Evolutionary conservation across 2,329 filamentous ascomycete species (phyloP).

Genomic region (Ilyonectria sp.): DNA sequence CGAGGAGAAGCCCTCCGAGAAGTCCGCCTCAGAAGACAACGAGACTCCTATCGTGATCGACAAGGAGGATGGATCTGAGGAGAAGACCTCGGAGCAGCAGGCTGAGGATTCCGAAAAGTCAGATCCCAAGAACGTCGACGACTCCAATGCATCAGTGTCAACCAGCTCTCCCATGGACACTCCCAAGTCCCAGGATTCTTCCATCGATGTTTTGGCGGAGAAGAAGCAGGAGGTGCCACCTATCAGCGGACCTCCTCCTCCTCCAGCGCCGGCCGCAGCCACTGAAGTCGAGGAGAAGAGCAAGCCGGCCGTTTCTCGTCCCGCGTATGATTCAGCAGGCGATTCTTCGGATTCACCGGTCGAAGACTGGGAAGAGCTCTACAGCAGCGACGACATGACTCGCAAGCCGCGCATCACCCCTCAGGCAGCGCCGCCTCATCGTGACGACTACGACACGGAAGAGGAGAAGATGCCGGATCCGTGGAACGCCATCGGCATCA

Average conservation of each 20-base stretch:
- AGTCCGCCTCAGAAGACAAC: background rate
- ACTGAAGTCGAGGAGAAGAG: conserved; percentile 32
- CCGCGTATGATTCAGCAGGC: conserved; percentile 62
- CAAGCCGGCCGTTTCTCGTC: conserved; percentile 40
- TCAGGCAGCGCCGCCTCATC: conserved; percentile 51
- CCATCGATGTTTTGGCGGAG: conserved; percentile 36
- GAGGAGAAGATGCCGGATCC: conserved; percentile 70
- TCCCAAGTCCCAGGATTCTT: conserved; percentile 51
- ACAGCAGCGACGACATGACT: conserved; percentile 71
- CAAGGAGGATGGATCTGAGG: conserved; percentile 17
- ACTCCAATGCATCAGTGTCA: conserved; percentile 48
- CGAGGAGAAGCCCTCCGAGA: conserved; percentile 34
- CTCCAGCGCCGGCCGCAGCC: conserved; percentile 29
- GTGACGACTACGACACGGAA: conserved; percentile 66
- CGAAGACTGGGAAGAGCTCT: conserved; percentile 72
- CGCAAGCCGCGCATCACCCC: conserved; percentile 63
- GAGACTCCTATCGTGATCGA: conserved; percentile 16
- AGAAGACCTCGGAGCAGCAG: conserved; percentile 31
- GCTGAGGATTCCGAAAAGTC: conserved; percentile 25
- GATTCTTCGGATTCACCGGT: conserved; percentile 74
- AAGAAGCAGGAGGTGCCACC: conserved; percentile 55
- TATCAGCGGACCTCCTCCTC: conserved; percentile 44
- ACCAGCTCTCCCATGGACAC: conserved; percentile 52
- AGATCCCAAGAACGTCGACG: conserved; percentile 40
- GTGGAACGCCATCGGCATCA: conserved; percentile 75